Conservation (phyloP, 2,329 filamentous ascomycete species). For the Myriosclerotinia duriaeana region DNA sequence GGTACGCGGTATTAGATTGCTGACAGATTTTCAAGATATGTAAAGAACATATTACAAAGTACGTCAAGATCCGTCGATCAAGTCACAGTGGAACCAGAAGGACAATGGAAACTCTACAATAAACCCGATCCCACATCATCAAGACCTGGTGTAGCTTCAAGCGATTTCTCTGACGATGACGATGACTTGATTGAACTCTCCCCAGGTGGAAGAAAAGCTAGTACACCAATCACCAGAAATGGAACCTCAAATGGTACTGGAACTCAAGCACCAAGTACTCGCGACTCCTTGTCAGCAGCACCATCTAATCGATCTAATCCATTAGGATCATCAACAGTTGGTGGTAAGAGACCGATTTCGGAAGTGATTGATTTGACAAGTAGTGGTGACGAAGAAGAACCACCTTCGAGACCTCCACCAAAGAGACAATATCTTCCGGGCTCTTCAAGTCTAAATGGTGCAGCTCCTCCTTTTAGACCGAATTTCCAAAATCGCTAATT, state of each 20-base stretch:
- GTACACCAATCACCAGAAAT: slow-evolving; percentile 27
- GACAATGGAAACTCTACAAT: slow-evolving; percentile 61
- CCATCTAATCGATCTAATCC: slow-evolving; percentile 21
- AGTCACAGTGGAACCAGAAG: slow-evolving; percentile 86
- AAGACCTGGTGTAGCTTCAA: slow-evolving; percentile 32
- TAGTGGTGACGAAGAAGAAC: slow-evolving; percentile 53
- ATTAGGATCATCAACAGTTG: slow-evolving; percentile 23
- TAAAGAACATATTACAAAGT: slow-evolving; percentile 77
- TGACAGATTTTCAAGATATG: slow-evolving; percentile 58
- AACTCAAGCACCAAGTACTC: slow-evolving; percentile 25
- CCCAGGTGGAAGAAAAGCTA: slow-evolving; percentile 38
- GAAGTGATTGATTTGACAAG: slow-evolving; percentile 55
- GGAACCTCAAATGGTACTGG: slow-evolving; percentile 33
- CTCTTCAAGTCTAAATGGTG: neutral
- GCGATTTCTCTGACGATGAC: slow-evolving; percentile 43
- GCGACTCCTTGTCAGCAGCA: slow-evolving; percentile 42
- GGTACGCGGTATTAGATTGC: slow-evolving; percentile 25
- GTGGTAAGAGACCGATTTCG: slow-evolving; percentile 47
- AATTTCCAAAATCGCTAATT: neutral
- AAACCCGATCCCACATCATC: slow-evolving; percentile 29
- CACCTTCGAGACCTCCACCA: slow-evolving; percentile 37
- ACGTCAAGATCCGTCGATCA: slow-evolving; percentile 74
- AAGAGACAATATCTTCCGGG: slow-evolving; percentile 37
- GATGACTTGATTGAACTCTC: slow-evolving; percentile 53
- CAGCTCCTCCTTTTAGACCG: slow-evolving; percentile 5